Conservation (phyloP, 2,329 filamentous ascomycete species). For the Geosmithia morbida region DNA sequence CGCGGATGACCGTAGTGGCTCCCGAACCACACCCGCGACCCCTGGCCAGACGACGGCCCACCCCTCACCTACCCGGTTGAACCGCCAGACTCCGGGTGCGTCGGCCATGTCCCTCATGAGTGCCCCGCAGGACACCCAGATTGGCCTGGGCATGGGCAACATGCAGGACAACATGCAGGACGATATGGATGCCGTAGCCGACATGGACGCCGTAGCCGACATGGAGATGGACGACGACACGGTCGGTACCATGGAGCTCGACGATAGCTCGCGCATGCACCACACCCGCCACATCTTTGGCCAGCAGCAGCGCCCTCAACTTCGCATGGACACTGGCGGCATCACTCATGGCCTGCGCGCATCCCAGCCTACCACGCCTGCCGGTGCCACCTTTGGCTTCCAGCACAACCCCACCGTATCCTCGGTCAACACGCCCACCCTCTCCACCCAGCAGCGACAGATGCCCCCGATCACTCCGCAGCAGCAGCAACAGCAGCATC, state of each 20-base stretch:
- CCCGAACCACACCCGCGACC: slow-evolving; percentile 15
- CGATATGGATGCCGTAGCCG: too few species aligned
- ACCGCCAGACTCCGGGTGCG: slow-evolving; percentile 7
- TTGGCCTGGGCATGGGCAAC: slow-evolving; percentile 21
- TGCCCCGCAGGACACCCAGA: slow-evolving; percentile 20
- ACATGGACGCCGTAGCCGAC: slow-evolving; percentile 77
- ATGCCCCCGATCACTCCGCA: slow-evolving; percentile 19
- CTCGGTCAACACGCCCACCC: slow-evolving; percentile 87
- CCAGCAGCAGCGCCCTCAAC: slow-evolving; percentile 49
- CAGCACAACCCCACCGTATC: slow-evolving; percentile 94
- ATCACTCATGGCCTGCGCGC: slow-evolving; percentile 65
- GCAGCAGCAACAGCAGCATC: slow-evolving; percentile 39
- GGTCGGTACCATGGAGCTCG: slow-evolving; percentile 49
- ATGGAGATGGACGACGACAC: slow-evolving; percentile 97
- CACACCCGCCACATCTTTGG: slow-evolving; percentile 56
- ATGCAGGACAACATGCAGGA: slow-evolving; percentile 25
- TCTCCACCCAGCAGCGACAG: slow-evolving; percentile 54
- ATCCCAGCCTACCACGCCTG: slow-evolving; percentile 77
- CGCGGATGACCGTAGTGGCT: slow-evolving; percentile 15
- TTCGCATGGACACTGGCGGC: slow-evolving; percentile 63
- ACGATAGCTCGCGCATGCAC: slow-evolving; percentile 50
- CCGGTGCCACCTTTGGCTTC: slow-evolving; percentile 60
- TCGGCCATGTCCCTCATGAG: slow-evolving; percentile 4
- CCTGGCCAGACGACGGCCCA: slow-evolving; percentile 14
- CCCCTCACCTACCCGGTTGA: slow-evolving; percentile 13